Conservation (phyloP, 306 rosid genomes). For the Chamaecrista fasciculata region DNA sequence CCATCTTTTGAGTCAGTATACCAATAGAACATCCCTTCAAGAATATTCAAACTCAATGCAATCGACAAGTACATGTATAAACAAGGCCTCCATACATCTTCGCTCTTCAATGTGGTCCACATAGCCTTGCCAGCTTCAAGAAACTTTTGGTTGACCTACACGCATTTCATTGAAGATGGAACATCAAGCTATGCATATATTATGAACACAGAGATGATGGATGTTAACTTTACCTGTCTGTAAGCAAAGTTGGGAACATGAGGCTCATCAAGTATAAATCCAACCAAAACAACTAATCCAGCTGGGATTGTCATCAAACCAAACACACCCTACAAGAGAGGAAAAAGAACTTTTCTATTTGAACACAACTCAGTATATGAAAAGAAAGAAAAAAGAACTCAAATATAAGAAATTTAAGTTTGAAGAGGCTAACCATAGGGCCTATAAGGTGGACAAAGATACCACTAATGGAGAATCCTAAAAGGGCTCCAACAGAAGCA, state of each 20-base stretch:
- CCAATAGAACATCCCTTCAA: constrained; percentile 95
- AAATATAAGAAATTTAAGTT: constrained; percentile 7
- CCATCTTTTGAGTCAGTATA: constrained; percentile 80
- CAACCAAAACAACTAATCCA: constrained; percentile 67
- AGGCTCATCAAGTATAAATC: constrained; percentile 74
- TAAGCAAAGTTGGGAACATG: constrained; percentile 50
- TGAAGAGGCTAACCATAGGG: constrained; percentile 62
- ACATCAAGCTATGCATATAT: constrained; percentile 28
- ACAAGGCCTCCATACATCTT: constrained; percentile 85
- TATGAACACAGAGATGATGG: constrained; percentile 1
- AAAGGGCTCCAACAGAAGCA: constrained; percentile 71
- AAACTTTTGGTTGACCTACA: constrained; percentile 72
- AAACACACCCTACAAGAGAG: constrained; percentile 65
- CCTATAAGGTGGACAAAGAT: constrained; percentile 85
- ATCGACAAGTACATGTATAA: constrained; percentile 79
- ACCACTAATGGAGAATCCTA: constrained; percentile 86
- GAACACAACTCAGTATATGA: background rate
- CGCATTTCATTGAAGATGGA: constrained; percentile 19
- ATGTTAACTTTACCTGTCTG: constrained; percentile 55
- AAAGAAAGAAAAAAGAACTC: background rate
- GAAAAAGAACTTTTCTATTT: constrained; percentile 20
- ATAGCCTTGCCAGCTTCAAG: constrained; percentile 66
- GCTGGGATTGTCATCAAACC: constrained; percentile 85
- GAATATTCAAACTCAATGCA: constrained; percentile 75
- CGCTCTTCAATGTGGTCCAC: constrained; percentile 81